These are phyloP conservation scores for Mycena crocata DNA, from an alignment of 768 basidiomycete species.

Conservation along the genomic window DNA sequence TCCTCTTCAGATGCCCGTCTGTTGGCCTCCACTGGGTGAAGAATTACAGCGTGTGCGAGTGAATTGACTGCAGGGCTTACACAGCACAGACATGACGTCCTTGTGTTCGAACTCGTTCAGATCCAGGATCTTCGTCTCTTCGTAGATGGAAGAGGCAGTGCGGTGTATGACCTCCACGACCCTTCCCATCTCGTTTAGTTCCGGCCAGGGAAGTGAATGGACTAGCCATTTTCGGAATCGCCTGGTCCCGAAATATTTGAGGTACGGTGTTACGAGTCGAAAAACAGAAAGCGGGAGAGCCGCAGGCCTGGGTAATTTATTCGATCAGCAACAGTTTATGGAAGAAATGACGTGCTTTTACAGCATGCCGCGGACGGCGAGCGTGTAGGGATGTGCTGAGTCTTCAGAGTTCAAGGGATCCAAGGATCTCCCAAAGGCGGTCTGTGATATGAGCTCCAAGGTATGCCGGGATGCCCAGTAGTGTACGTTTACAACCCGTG, in stretches of 20 bases:
- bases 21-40: conserved; percentile 39
- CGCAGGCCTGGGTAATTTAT: conserved; percentile 36
- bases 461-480: conserved; percentile 38
- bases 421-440: conserved; percentile 35
- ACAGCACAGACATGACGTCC: conserved; percentile 48
- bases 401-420: conserved; percentile 32
- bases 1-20: conserved; percentile 32
- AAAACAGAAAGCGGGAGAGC: conserved; percentile 36
- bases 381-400: conserved; percentile 33
- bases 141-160: conserved; percentile 38
- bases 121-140: conserved; percentile 41
- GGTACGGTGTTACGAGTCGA: conserved; percentile 36
- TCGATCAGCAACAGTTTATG: conserved; percentile 3
- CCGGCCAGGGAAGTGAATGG: conserved; percentile 35
- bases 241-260: conserved; percentile 39
- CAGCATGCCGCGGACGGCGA: conserved; percentile 29
- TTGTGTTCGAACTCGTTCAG: conserved; percentile 42
- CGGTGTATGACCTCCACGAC: conserved; percentile 45
- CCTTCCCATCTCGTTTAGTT: conserved; percentile 35
- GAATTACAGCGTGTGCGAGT: neutral
- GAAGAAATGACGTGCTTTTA: neutral
- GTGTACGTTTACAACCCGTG: conserved; percentile 32
- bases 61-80: conserved; percentile 33
- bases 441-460: conserved; percentile 39
- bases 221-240: conserved; percentile 41